phyloP scores from a whole-genome alignment of 345 rosid genomes.

The Arabidopsis arenosa region DNA sequence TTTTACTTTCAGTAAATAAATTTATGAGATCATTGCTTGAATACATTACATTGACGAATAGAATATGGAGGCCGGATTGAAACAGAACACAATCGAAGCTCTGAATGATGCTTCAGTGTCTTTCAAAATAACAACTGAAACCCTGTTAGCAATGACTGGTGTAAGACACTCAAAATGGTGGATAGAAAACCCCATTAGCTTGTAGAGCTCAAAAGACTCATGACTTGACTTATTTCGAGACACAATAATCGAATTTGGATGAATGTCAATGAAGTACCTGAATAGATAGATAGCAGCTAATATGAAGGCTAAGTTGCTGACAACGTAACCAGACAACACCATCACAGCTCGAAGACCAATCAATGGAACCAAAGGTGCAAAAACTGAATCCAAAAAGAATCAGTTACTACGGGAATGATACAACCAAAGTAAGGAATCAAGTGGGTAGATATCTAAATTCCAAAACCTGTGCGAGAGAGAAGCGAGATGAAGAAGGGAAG shows the following conservation, averaged over 20 bases:
- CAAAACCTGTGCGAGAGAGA: constrained; percentile 68
- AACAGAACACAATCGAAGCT: constrained; percentile 82
- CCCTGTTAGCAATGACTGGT: constrained; percentile 57
- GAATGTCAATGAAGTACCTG: constrained; percentile 44
- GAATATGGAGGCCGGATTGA: constrained; percentile 90
- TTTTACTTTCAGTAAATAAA: background rate
- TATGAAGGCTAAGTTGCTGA: constrained; percentile 72
- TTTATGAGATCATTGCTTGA: constrained; percentile 20
- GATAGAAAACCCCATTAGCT: background rate
- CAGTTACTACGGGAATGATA: background rate
- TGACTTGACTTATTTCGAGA: background rate
- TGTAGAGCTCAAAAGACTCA: constrained; percentile 7
- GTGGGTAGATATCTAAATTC: background rate
- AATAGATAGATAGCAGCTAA: constrained; percentile 58
- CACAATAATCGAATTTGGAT: background rate
- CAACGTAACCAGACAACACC: constrained; percentile 73
- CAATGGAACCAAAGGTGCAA: constrained; percentile 71
- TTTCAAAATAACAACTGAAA: constrained; percentile 71
- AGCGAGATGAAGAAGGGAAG: constrained; percentile 66
- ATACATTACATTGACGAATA: constrained; percentile 76
- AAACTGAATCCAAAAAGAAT: constrained; percentile 52
- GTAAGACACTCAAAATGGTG: constrained; percentile 32
- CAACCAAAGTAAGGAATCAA: background rate
- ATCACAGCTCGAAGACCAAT: constrained; percentile 82
- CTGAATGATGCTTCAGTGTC: constrained; percentile 67